These are phyloP conservation scores for Phytophthora hybrid DNA, from an alignment of 352 stramenopile genomes.

Conservation along the genomic window DNA sequence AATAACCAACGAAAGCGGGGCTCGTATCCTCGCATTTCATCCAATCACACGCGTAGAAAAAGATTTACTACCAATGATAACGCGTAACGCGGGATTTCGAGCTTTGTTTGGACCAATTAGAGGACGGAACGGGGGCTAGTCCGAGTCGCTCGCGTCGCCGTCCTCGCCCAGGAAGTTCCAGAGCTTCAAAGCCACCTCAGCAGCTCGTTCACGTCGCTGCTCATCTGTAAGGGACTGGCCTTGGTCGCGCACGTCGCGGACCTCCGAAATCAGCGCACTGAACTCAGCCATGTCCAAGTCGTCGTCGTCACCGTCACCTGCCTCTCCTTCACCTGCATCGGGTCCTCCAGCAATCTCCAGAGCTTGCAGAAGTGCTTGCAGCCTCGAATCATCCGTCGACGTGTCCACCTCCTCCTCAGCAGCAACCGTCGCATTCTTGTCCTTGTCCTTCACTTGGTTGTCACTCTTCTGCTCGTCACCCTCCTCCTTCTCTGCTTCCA, in stretches of 20 bases:
- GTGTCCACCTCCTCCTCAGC: background rate
- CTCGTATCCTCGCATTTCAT: constrained; percentile 28
- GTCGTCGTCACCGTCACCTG: constrained; percentile 22
- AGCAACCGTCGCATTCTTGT: constrained; percentile 15
- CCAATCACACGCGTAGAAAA: constrained; percentile 23
- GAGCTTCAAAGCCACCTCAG: constrained; percentile 82
- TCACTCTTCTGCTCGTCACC: background rate
- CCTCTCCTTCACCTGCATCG: background rate
- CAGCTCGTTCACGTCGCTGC: constrained; percentile 69
- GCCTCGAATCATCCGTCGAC: constrained; percentile 41
- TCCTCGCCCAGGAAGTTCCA: constrained; percentile 68
- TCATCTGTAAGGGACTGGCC: constrained; percentile 62
- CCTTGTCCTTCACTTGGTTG: constrained; percentile 19
- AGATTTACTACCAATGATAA: constrained; percentile 31
- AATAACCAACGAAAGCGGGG: constrained; percentile 26
- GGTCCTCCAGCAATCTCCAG: constrained; percentile 49
- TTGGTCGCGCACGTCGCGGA: constrained; percentile 69
- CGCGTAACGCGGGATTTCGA: background rate
- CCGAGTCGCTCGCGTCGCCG: constrained; percentile 30
- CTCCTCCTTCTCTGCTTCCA: constrained; percentile 12
- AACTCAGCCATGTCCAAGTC: constrained; percentile 72
- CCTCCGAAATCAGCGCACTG: constrained; percentile 68
- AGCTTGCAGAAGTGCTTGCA: constrained; percentile 58
- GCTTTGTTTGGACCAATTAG: constrained; percentile 43
- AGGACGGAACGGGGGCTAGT: constrained; percentile 15